Percentiles rank a stretch among this genome's conserved stretches.
These are phyloP conservation scores for Eucalyptus pauciflora DNA, from an alignment of 345 rosid species.

Conservation along the genomic window DNA sequence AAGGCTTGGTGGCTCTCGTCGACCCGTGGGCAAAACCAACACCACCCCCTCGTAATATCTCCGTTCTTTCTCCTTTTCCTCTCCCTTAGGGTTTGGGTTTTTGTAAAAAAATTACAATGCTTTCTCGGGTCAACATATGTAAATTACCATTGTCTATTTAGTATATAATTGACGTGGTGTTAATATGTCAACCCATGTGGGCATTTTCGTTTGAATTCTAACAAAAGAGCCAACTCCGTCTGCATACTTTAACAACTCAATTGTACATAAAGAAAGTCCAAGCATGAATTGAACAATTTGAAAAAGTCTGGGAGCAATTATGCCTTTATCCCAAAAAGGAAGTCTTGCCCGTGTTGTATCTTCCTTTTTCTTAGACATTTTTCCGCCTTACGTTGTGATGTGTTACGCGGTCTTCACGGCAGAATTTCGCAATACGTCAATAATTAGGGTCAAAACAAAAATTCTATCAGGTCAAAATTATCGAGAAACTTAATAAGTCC, in stretches of 20 bases:
- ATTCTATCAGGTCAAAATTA: too few species aligned
- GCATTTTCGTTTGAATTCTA: neutral
- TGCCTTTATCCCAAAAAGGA: neutral
- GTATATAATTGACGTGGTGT: neutral
- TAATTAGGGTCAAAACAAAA: too few species aligned
- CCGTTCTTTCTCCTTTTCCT: fast-evolving
- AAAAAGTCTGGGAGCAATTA: neutral
- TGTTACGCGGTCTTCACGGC: too few species aligned
- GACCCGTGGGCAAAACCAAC: fast-evolving
- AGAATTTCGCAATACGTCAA: too few species aligned
- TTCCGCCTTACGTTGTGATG: neutral
- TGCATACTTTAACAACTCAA: too few species aligned
- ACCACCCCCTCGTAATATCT: fast-evolving
- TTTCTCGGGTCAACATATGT: neutral
- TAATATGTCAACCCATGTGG: neutral
- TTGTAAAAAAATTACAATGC: neutral
- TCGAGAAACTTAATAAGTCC: too few species aligned
- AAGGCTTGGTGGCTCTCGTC: neutral
- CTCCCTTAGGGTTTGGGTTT: neutral
- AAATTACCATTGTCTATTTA: neutral
- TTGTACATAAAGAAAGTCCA: neutral
- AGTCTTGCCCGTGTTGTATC: neutral
- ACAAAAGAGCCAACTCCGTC: neutral
- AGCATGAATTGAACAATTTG: neutral
- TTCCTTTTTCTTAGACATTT: neutral